Conservation (phyloP, 2,329 filamentous ascomycete species). For the Monosporascus sp. region DNA sequence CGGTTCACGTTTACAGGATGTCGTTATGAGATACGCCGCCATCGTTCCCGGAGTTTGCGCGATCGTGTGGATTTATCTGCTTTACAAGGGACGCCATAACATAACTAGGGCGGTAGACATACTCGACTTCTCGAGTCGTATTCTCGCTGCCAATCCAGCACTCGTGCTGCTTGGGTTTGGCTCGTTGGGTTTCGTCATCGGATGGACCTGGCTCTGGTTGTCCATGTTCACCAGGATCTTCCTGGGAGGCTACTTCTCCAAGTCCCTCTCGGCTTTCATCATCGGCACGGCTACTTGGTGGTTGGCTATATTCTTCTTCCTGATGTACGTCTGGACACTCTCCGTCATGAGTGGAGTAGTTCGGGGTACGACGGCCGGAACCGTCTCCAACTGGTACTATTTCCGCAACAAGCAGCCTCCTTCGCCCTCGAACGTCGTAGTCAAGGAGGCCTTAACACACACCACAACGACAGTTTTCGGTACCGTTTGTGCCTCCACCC, state of each 20-base stretch:
- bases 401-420: slow-evolving; percentile 79
- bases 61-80: slow-evolving; percentile 75
- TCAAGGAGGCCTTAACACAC: slow-evolving; percentile 76
- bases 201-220: slow-evolving; percentile 95
- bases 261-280: slow-evolving; percentile 59
- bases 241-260: slow-evolving; percentile 79
- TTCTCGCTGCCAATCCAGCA: slow-evolving; percentile 78
- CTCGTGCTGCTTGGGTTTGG: slow-evolving; percentile 79
- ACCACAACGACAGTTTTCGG: slow-evolving; percentile 84
- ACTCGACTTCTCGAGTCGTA: slow-evolving; percentile 85
- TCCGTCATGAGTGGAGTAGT: slow-evolving; percentile 84
- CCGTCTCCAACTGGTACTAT: slow-evolving; percentile 98
- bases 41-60: slow-evolving; percentile 70
- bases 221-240: slow-evolving; percentile 96
- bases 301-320: slow-evolving; percentile 84
- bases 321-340: slow-evolving; percentile 94
- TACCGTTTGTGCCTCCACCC: slow-evolving; percentile 82
- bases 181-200: slow-evolving; percentile 67
- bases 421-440: slow-evolving; percentile 73
- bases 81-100: slow-evolving; percentile 73
- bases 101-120: slow-evolving; percentile 81
- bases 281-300: slow-evolving; percentile 90
- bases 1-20: slow-evolving; percentile 78
- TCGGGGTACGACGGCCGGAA: slow-evolving; percentile 85
- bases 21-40: slow-evolving; percentile 81